Conservation (phyloP, 345 rosid genomes). For the Garcia nutans region DNA sequence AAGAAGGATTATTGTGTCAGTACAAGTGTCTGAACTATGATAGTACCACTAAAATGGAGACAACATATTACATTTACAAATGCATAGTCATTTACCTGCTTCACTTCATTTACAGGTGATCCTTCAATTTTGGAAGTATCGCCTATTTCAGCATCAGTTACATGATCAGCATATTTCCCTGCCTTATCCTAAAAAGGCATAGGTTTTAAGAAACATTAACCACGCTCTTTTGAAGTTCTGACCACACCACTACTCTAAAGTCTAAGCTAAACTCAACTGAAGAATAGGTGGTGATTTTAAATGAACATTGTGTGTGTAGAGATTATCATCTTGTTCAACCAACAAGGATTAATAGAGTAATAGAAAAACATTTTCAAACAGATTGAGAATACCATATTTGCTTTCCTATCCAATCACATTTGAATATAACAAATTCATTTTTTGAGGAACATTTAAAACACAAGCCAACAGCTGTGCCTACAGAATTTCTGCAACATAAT, state of each 20-base stretch:
- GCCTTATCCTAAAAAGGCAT: conserved; percentile 25
- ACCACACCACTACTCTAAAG: background rate
- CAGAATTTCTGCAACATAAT: too few species aligned
- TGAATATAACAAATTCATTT: background rate
- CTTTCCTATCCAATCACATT: background rate
- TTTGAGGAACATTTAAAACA: too few species aligned
- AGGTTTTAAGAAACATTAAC: conserved; percentile 2
- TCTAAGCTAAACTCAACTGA: background rate
- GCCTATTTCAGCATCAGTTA: conserved; percentile 36
- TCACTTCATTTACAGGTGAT: conserved; percentile 27
- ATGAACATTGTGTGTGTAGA: background rate
- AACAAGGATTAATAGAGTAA: background rate
- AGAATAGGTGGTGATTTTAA: background rate
- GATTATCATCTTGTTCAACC: background rate
- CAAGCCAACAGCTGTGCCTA: too few species aligned
- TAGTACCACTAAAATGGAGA: background rate
- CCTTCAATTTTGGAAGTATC: conserved; percentile 33
- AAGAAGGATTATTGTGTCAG: conserved; percentile 18
- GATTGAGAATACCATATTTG: background rate
- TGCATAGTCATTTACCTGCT: conserved; percentile 34
- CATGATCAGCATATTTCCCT: conserved; percentile 28
- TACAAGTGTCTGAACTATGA: background rate
- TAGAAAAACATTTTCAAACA: background rate
- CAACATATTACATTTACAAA: conserved; percentile 7
- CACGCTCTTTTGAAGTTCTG: background rate